Evolutionary conservation across 352 stramenopile species (phyloP), one percentile per base, ranked within the genome.

Genomic region (Pythium grandisporangium): DNA sequence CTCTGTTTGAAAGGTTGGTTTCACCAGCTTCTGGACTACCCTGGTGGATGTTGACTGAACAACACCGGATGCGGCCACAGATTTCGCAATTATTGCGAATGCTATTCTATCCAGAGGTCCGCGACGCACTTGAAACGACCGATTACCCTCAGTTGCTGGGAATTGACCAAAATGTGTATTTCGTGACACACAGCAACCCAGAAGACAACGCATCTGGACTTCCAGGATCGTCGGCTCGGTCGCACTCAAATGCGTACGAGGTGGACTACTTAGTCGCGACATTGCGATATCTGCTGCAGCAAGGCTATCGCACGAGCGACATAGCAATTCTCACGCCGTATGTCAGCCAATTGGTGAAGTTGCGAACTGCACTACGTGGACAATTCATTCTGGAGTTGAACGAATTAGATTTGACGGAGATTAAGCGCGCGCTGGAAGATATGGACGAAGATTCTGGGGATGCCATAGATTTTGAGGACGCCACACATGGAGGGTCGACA

Each of bases 241-340:
- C 68, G 14, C 78, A 89, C 42, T 68, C 63, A 0, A 95, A 92
- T 48, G 20, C 54, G 20, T 73, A 69, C 30, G 82, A 93, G 58
- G 75, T 76, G 4, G 45, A 64, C 12, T 57, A 87, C 7, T 47
- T 84, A 26, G 59, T 90, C 14, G 69, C 83, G 45, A 66, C 84
- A 20, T 61, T 85, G n/a, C 56, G 48, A 22, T 87, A 84, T 44
- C 55, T 88, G 20, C 42, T 93, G 5, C 56, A 83, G 8, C 80
- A 93, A 48, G 76, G 72, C 2, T 89, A 90, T 40, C 45, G 63
- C 14, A 52, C 50, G 6, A 56, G 51, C 8, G 70, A 84, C 37
- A 77, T 95, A 19, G 69, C 70, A 6, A 69, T 93, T 10, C 48
- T 95, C 17, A 93, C 83, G 19, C 80, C 83, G 29, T 95, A 93